Evolutionary conservation across 768 basidiomycete species (phyloP).

Genomic region (Tulasnella sp.): DNA sequence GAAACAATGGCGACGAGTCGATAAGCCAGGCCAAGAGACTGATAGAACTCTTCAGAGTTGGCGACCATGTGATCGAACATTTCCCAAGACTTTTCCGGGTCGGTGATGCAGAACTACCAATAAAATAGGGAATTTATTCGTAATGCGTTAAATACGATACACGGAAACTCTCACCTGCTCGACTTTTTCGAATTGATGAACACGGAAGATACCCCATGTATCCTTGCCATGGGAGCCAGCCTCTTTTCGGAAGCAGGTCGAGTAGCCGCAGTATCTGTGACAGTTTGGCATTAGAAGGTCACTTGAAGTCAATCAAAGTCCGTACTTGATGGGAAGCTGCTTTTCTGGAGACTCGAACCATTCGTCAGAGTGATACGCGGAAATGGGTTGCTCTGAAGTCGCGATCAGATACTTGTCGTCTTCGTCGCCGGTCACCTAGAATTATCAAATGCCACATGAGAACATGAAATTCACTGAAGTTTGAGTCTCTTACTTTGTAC

Average conservation of each 20-base stretch:
- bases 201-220: slow-evolving; percentile 99
- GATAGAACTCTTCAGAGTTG: slow-evolving; percentile 89
- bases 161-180: slow-evolving; percentile 41
- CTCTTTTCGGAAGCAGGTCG: slow-evolving; percentile 97
- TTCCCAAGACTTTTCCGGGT: slow-evolving; percentile 89
- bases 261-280: slow-evolving; percentile 36
- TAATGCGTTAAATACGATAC: background rate
- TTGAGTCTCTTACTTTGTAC: slow-evolving; percentile 57
- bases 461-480: too few relatives aligned
- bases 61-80: slow-evolving; percentile 86
- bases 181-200: slow-evolving; percentile 99
- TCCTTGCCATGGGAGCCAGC: slow-evolving; percentile 95
- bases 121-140: background rate
- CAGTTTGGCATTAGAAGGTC: slow-evolving; percentile 35
- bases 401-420: slow-evolving; percentile 99
- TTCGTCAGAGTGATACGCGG: slow-evolving; percentile 88
- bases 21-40: slow-evolving; percentile 87
- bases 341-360: slow-evolving; percentile 92
- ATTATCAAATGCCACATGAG: background rate
- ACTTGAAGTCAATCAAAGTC: background rate
- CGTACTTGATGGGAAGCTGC: slow-evolving; percentile 82
- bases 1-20: slow-evolving; percentile 91
- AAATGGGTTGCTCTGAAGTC: slow-evolving; percentile 97
- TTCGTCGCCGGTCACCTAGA: slow-evolving; percentile 70
- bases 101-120: slow-evolving; percentile 83